Conservation (phyloP, 495 filamentous ascomycete species). For the Neurospora africana region DNA sequence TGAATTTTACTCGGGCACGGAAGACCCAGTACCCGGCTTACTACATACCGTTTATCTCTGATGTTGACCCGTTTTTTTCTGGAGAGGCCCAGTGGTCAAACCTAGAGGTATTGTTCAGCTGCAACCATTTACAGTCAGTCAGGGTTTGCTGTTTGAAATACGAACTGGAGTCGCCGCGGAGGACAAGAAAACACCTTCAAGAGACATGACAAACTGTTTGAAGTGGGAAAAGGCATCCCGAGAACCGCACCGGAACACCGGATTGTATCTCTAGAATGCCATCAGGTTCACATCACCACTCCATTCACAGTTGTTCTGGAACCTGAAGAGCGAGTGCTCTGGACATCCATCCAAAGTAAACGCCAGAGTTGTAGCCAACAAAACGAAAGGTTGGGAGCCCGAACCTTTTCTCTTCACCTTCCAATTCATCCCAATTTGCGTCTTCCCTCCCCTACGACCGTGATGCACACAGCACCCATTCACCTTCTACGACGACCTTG, state of each 20-base stretch:
- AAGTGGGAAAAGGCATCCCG: background rate
- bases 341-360: background rate
- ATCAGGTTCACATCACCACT: background rate
- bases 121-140: background rate
- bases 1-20: background rate
- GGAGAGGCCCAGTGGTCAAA: background rate
- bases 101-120: background rate
- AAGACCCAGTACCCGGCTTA: background rate
- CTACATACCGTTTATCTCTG: background rate
- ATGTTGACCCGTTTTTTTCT: background rate
- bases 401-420: slow-evolving; percentile 1
- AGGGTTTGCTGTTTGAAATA: background rate
- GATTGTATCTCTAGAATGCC: background rate
- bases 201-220: background rate
- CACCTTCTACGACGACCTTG: background rate
- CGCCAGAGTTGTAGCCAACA: background rate
- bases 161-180: background rate
- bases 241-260: background rate
- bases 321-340: background rate
- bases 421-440: background rate
- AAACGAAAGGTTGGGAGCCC: background rate
- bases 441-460: background rate
- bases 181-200: background rate
- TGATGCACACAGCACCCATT: background rate
- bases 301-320: background rate